A percentile compares a stretch with the other conserved stretches of the same genome.
These are phyloP conservation scores for Carex kokanica DNA, from an alignment of 176 grass and related monocot species.

Conservation along the genomic window DNA sequence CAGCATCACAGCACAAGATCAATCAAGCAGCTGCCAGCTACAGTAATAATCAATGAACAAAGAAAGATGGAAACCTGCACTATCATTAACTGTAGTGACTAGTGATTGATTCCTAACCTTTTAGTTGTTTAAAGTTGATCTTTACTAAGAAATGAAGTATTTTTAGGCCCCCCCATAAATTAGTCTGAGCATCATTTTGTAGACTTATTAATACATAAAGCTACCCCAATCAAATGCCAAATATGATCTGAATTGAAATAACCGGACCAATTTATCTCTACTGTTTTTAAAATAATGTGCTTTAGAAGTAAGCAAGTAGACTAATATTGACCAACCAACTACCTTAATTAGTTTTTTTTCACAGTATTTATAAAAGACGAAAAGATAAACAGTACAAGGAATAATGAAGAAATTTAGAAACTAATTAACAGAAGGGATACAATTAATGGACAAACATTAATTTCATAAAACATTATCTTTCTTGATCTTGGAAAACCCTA, in stretches of 20 bases:
- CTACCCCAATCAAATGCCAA: not conserved
- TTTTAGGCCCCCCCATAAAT: not conserved
- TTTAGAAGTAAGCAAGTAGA: not conserved
- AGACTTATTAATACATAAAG: not conserved
- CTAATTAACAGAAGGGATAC: no score
- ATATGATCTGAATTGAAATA: not conserved
- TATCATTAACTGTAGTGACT: not conserved
- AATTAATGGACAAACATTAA: no score
- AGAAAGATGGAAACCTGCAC: not conserved
- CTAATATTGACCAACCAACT: not conserved
- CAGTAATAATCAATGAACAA: not conserved
- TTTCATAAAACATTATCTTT: no score
- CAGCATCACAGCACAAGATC: conserved; percentile 1
- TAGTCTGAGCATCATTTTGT: not conserved
- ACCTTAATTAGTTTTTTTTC: no score
- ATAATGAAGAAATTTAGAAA: no score
- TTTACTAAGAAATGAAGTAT: not conserved
- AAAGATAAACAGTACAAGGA: no score
- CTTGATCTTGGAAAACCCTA: no score
- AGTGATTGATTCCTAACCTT: not conserved
- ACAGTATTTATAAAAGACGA: no score
- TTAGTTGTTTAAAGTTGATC: not conserved
- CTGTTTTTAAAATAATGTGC: not conserved
- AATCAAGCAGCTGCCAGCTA: not conserved
- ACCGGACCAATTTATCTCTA: not conserved